These are phyloP conservation scores for Fusarium armeniacum DNA, from an alignment of 2,329 filamentous ascomycete genomes.

Conservation along the genomic window DNA sequence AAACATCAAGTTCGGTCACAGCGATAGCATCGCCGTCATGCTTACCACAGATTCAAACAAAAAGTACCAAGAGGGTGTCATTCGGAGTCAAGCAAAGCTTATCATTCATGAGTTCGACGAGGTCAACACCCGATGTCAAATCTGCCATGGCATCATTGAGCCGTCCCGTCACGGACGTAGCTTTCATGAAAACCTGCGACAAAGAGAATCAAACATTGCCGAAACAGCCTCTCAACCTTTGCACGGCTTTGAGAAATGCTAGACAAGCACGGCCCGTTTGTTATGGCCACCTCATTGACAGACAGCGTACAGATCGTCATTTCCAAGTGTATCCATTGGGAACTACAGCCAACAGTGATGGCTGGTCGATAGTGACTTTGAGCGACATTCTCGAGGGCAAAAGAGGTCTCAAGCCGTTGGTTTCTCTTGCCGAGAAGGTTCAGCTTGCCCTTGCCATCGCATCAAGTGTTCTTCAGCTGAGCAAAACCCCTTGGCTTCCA, in stretches of 20 bases:
- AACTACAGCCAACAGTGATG: conserved; percentile 2
- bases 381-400: conserved; percentile 14
- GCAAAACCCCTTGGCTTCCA: conserved; percentile 38
- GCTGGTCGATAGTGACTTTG: conserved; percentile 17
- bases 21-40: accelerated
- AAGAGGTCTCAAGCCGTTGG: background rate
- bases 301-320: background rate
- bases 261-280: conserved; percentile 1
- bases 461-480: conserved; percentile 34
- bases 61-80: background rate
- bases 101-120: accelerated
- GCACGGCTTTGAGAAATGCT: conserved; percentile 1
- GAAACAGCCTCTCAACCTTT: conserved; percentile 5
- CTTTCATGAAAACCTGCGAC: background rate
- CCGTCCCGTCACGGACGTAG: background rate
- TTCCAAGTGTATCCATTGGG: conserved; percentile 11
- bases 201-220: accelerated
- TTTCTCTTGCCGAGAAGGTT: conserved; percentile 8
- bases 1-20: background rate
- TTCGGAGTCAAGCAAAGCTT: background rate
- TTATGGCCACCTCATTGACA: conserved; percentile 28
- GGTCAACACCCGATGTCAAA: background rate
- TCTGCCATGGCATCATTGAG: background rate
- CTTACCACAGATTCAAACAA: background rate
- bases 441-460: conserved; percentile 30